Base-by-base conservation (phyloP, 805 yeast genomes). In the Cyberlindnera euphorbiiphila region DNA sequence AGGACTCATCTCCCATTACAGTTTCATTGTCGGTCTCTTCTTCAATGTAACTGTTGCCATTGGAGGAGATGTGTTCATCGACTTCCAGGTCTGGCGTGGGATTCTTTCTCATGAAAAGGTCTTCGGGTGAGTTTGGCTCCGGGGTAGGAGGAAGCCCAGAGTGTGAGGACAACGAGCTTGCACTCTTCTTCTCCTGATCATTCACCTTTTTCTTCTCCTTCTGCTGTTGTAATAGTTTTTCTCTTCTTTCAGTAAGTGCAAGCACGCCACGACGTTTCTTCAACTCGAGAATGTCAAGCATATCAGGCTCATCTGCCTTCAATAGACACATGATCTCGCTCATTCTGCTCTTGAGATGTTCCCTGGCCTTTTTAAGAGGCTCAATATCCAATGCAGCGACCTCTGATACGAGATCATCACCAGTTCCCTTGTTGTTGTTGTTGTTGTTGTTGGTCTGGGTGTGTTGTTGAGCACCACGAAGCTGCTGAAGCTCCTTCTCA, bases 331-430 rank as follows among this genome's bases (percentile, higher is more conserved):
- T 40, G 26, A 55, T 51, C 24, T 57, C 61, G 14, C 48, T 51
- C 59, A 56, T 54, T 22, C 54, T 36, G 24, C 41, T 37, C 29
- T 56, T 51, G 25, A 57, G 36, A 28, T 53, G 56, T 14, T 53
- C 45, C 32, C 59, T 46, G 0, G 61, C 58, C 12, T 47, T 35
- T 7, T 46, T 41, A 16, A 57, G 34, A 7, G 57, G 44, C 6
- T 34, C 43, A 9, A 45, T 13, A 13, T 41, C 37, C 15, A 41
- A 18, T 6, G 14, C 3, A 10, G 21, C n/a, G 13, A 44, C 21
- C 17, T 35, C 16, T 9, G 16, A 4, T 9, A 17, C 25, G 4
- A 31, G 10, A 5, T 5, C 15, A 12, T 20, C 37, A 20, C 13
- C 31, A 28, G n/a, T 27, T 14, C n/a, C 26, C 13, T 20, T 6